Evolutionary conservation across 805 yeast species (phyloP).

Genomic region (Debaryomyces prosopidis): DNA sequence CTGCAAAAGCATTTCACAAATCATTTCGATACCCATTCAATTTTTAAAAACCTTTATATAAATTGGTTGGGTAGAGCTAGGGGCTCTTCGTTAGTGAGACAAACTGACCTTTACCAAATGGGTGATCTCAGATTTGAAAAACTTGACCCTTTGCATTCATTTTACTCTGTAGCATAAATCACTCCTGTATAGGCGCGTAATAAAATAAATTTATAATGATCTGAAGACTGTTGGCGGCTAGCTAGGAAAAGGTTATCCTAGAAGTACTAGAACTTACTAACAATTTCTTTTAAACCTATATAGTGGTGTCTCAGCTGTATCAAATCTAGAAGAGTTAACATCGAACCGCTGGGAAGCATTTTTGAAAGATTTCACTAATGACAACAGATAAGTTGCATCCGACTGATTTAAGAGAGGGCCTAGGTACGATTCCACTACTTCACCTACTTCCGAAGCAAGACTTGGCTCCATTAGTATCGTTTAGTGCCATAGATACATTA

Average conservation of each 20-base stretch:
- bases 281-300: neutral
- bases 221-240: neutral
- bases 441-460: conserved; percentile 31
- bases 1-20: conserved; percentile 29
- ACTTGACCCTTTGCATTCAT: conserved; percentile 19
- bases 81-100: conserved; percentile 20
- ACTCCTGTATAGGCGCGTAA: neutral
- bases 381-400: conserved; percentile 10
- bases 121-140: conserved; percentile 29
- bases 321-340: neutral
- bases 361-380: conserved; percentile 3
- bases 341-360: neutral
- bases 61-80: conserved; percentile 39
- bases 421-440: conserved; percentile 26
- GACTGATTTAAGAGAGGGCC: conserved; percentile 20
- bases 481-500: conserved; percentile 10
- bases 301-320: neutral
- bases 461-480: conserved; percentile 15
- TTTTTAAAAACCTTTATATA: conserved; percentile 28
- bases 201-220: neutral
- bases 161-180: conserved; percentile 1
- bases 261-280: too few relatives aligned
- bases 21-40: conserved; percentile 25
- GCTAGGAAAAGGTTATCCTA: neutral
- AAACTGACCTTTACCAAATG: conserved; percentile 14